Base-by-base conservation (phyloP, 2,329 filamentous ascomycete genomes). In the Aphanocladium album region DNA sequence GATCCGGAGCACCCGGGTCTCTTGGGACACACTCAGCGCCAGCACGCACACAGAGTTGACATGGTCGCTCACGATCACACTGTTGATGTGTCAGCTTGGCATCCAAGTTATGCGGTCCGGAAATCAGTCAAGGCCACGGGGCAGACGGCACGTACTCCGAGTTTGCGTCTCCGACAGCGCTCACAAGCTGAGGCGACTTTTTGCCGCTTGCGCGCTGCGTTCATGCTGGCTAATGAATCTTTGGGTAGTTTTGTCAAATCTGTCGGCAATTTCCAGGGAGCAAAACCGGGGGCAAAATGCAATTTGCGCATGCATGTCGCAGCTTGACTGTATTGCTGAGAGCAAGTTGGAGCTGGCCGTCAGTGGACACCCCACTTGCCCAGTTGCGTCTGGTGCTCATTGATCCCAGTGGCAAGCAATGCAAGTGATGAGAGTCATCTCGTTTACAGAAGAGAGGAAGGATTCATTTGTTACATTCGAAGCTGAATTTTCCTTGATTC, bases 121-220 rank as follows among this genome's bases (percentile, higher is more conserved):
- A n/a, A n/a, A n/a, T n/a, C n/a, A n/a, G n/a, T n/a, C n/a, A n/a
- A n/a, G n/a, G n/a, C n/a, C n/a, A n/a, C n/a, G n/a, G n/a, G n/a
- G n/a, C n/a, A n/a, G n/a, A 5, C 6, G 17, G n/a, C 21, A 43
- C 56, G 5, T 43, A 62, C 60, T 23, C 60, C 60, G 2, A 62
- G 55, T 27, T 62, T 62, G 25, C 60, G 47, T 23, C 59, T 49
- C 8, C 60, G 54, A 27, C 60, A 62, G 14, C 60, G 37, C 49
- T 59, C 45, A 33, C 60, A 62, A 11, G 60, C 60, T 19, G 60
- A 62, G 6, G 49, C 39, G 6, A 62, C 60, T 35, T 62, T 62
- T 52, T 62, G 60, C n/a, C 60, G 60, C 41, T 62, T 62, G 17
- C 55, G 54, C 46, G 46, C 5, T 5, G 60, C 49, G 12, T 43